phyloP scores from a whole-genome alignment of 768 basidiomycete species.

The Hemileccinum rubropunctum region DNA sequence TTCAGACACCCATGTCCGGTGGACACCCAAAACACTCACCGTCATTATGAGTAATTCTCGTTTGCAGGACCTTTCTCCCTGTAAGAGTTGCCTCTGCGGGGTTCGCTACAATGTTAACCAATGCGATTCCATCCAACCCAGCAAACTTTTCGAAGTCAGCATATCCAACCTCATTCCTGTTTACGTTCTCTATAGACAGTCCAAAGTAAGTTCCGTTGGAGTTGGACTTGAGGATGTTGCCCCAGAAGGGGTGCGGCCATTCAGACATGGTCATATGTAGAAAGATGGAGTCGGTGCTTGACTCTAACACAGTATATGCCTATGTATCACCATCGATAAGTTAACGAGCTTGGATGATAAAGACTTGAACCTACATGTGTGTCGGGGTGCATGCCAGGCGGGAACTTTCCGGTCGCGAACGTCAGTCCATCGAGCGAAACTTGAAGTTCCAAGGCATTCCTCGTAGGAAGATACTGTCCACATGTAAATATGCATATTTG shows the following conservation, averaged over 20 bases:
- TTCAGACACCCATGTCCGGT: background rate
- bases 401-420: constrained; percentile 88
- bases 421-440: constrained; percentile 88
- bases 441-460: constrained; percentile 72
- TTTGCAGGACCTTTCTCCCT: constrained; percentile 73
- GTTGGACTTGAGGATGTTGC: constrained; percentile 92
- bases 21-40: constrained; percentile 44
- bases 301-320: constrained; percentile 95
- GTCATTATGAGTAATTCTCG: constrained; percentile 94
- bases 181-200: constrained; percentile 81
- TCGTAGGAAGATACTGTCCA: constrained; percentile 48
- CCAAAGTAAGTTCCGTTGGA: constrained; percentile 98
- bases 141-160: constrained; percentile 99
- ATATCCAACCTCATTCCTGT: constrained; percentile 82
- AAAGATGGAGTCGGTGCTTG: constrained; percentile 90
- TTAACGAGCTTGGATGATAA: background rate
- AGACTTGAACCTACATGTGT: constrained; percentile 65
- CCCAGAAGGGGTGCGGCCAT: constrained; percentile 72
- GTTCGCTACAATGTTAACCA: constrained; percentile 89
- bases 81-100: constrained; percentile 69
- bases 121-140: constrained; percentile 92
- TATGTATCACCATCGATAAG: constrained; percentile 25
- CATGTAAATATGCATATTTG: constrained; percentile 10
- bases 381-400: constrained; percentile 83
- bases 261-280: constrained; percentile 93